Percentiles rank a stretch among this genome's conserved stretches.
These are phyloP conservation scores for Talaromyces thailandensis DNA, from an alignment of 495 filamentous ascomycete species.

Conservation along the genomic window DNA sequence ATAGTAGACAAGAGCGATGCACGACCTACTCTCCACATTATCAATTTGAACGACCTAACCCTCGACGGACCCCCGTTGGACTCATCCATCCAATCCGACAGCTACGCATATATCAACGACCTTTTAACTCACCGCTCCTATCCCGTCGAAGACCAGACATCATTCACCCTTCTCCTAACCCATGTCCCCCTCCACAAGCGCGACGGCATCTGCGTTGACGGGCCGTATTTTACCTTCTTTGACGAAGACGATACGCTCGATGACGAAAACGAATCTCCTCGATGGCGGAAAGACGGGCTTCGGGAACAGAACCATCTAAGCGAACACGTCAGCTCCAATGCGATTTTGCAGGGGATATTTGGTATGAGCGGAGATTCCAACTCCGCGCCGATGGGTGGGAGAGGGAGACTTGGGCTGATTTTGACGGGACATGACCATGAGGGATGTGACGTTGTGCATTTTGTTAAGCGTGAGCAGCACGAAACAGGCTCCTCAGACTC, in stretches of 20 bases:
- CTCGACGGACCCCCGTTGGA: constrained; percentile 74
- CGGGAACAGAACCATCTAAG: constrained; percentile 89
- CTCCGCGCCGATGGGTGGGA: constrained; percentile 41
- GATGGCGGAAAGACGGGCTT: constrained; percentile 51
- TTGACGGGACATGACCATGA: constrained; percentile 92
- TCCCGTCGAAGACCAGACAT: constrained; percentile 55
- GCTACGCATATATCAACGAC: constrained; percentile 69
- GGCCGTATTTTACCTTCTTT: constrained; percentile 67
- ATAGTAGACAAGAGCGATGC: constrained; percentile 15
- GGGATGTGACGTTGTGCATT: constrained; percentile 85
- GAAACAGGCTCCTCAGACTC: not conserved
- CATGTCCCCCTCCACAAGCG: constrained; percentile 86
- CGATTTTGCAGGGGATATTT: constrained; percentile 69
- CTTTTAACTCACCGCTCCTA: constrained; percentile 52
- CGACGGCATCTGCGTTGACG: constrained; percentile 74
- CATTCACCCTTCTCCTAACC: constrained; percentile 76
- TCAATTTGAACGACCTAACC: constrained; percentile 85
- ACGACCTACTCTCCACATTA: constrained; percentile 54
- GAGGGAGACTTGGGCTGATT: constrained; percentile 62
- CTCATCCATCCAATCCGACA: constrained; percentile 53
- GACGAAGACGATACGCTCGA: constrained; percentile 33
- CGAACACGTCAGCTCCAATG: constrained; percentile 46
- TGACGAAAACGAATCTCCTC: constrained; percentile 15
- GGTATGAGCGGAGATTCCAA: constrained; percentile 54
- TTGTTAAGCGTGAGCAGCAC: constrained; percentile 42